Percentiles rank a stretch among this genome's conserved stretches.
These are phyloP conservation scores for Wallemia ichthyophaga DNA, from an alignment of 1,284 basidiomycete genomes.

Conservation along the genomic window DNA sequence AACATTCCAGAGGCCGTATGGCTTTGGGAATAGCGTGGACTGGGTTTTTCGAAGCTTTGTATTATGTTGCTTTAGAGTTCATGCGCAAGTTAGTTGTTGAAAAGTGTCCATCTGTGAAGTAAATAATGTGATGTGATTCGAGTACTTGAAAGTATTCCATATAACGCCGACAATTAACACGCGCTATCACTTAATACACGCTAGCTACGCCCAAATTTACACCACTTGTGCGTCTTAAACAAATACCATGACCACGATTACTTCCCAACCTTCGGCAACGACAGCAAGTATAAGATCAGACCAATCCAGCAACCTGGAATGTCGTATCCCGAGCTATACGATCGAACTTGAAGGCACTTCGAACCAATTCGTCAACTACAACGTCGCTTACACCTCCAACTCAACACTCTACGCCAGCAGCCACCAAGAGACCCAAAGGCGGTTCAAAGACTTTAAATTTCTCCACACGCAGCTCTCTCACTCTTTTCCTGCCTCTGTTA, in stretches of 20 bases:
- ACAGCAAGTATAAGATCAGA: not conserved
- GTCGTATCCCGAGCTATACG: not conserved
- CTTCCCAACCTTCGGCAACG: not conserved
- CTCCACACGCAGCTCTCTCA: constrained; percentile 57
- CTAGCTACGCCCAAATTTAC: no score
- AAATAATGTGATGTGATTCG: no score
- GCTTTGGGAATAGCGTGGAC: no score
- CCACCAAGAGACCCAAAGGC: constrained; percentile 16
- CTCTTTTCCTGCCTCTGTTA: constrained; percentile 86
- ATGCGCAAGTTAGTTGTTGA: no score
- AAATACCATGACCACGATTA: not conserved
- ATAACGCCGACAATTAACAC: no score
- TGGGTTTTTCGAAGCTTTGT: no score
- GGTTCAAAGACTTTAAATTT: constrained; percentile 94
- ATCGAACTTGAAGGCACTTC: not conserved
- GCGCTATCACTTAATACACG: no score
- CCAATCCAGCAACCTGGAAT: not conserved
- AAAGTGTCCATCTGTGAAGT: no score
- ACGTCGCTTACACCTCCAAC: not conserved
- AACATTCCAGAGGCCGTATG: no score
- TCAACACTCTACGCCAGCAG: not conserved
- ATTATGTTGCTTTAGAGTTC: no score
- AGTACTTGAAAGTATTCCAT: no score
- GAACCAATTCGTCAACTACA: not conserved
- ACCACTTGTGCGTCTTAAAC: not conserved